Percentiles rank a stretch among this genome's conserved stretches.
Conservation (phyloP, 441 rosid genomes). For the Adansonia gregorii region DNA sequence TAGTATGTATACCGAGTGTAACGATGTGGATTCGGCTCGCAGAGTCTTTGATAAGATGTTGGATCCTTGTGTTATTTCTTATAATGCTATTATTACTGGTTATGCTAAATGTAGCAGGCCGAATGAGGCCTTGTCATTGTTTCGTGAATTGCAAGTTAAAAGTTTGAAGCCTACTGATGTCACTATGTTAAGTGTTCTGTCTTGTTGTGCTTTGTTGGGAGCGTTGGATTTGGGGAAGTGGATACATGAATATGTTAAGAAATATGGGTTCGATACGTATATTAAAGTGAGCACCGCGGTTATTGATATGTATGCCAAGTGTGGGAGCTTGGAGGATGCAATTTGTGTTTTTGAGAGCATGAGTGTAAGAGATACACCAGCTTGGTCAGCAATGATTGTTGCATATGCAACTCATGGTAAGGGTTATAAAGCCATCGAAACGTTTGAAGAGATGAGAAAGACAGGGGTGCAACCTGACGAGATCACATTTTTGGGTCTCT, state of each 20-base stretch:
- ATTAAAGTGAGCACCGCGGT: conserved; percentile 77
- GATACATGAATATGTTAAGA: conserved; percentile 77
- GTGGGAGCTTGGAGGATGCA: conserved; percentile 80
- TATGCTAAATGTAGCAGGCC: conserved; percentile 68
- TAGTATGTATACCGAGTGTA: conserved; percentile 70
- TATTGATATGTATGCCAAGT: conserved; percentile 82
- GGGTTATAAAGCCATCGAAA: conserved; percentile 52
- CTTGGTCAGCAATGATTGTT: conserved; percentile 80
- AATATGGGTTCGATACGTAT: conserved; percentile 55
- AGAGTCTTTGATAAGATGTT: conserved; percentile 57
- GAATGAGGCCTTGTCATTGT: conserved; percentile 73
- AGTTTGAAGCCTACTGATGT: conserved; percentile 66
- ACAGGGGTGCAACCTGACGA: conserved; percentile 56
- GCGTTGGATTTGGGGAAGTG: conserved; percentile 80
- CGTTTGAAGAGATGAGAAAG: conserved; percentile 62
- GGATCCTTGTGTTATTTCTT: conserved; percentile 69
- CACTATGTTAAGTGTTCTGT: conserved; percentile 71
- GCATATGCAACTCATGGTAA: conserved; percentile 81
- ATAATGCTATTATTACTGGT: conserved; percentile 67
- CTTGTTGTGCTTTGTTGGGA: conserved; percentile 74
- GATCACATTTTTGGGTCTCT: conserved; percentile 77
- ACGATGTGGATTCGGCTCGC: conserved; percentile 65
- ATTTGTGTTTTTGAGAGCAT: conserved; percentile 56
- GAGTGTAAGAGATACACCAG: conserved; percentile 60
- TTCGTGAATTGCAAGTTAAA: conserved; percentile 68